These are phyloP conservation scores for Discostella pseudostelligera DNA, from an alignment of 108 stramenopile species.

Conservation along the genomic window DNA sequence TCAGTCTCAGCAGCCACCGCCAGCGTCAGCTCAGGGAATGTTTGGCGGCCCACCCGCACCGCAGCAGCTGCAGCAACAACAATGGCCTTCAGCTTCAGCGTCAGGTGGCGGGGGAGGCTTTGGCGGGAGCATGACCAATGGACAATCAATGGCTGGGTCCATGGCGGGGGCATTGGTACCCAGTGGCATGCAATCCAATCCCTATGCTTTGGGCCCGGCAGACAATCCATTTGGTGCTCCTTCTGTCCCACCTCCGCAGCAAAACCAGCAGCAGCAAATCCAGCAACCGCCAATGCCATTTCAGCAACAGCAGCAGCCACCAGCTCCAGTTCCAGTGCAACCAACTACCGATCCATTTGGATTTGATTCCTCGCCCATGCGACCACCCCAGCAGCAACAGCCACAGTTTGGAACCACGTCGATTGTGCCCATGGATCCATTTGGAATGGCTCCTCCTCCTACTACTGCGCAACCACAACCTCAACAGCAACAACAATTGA, in stretches of 20 bases:
- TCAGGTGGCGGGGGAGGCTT: too few species aligned
- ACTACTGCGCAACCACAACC: slow-evolving; percentile 6
- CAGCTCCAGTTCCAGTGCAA: slow-evolving; percentile 2
- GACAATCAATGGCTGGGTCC: slow-evolving; percentile 12
- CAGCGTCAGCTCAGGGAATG: too few species aligned
- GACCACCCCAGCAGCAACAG: slow-evolving; percentile 4
- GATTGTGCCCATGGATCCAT: slow-evolving; percentile 32
- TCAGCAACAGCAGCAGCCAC: slow-evolving; percentile 14
- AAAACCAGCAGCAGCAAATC: slow-evolving; percentile 26
- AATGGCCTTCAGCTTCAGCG: neutral
- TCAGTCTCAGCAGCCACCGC: slow-evolving; percentile 9
- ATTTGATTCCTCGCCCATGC: neutral
- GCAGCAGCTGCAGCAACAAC: too few species aligned
- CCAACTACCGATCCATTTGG: neutral
- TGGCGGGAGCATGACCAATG: slow-evolving; percentile 15
- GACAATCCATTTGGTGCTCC: slow-evolving; percentile 25
- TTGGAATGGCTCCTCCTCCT: slow-evolving; percentile 23
- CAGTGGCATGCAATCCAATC: slow-evolving; percentile 55
- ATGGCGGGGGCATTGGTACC: slow-evolving; percentile 61
- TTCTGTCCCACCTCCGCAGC: slow-evolving; percentile 24
- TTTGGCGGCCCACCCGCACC: too few species aligned
- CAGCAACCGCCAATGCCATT: slow-evolving; percentile 20
- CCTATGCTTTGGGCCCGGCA: slow-evolving; percentile 28
- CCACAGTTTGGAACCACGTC: neutral
- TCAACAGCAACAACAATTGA: slow-evolving; percentile 10